Evolutionary conservation across 306 rosid species (phyloP), one percentile per base, ranked within the genome.

Genomic region (Citrullus mucosospermus): DNA sequence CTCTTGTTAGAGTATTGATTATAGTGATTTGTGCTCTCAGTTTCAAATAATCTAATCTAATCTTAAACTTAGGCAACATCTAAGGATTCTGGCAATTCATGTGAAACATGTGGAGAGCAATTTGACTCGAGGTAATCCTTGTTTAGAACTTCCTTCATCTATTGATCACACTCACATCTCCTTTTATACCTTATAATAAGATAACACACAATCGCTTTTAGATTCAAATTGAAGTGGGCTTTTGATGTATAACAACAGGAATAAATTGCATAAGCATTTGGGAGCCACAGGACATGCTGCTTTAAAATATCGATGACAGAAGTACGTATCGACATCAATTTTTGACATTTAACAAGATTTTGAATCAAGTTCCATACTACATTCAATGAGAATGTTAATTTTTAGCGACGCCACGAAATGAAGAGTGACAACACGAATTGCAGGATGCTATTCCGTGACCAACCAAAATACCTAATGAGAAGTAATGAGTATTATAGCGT

Each of bases 231-330:
- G 43, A 74, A 53, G 41, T 18, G 46, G 44, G 48, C 2, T 34
- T 61, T 51, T 50, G 16, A 61, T 78, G 54, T 32, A 73, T 82
- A 38, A 50, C 82, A 75, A 65, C 93, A 92, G 99, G 93, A 92
- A 84, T 81, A 86, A 81, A 79, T 84, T 96, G 74, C 93, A 96
- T 44, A 80, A 74, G 82, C 99, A 92, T 91, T 84, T 96, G 85
- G 88, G 88, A 69, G 96, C 88, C 61, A 86, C 93, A 4, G 99
- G 99, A 14, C 99, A 96, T 57, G 88, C 98, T 17, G 5, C 93
- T 13, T 54, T 89, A 46, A 92, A 92, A 80, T 6, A 82, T 81
- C 46, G 80, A 44, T 77, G 59, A 60, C 9, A 14, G 16, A 15
- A 20, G 22, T 72, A 25, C 18, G 5, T 4, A 68, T 73, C 2